phyloP scores from a whole-genome alignment of 2,329 filamentous ascomycete genomes.

The Aspergillus eucalypticola region DNA sequence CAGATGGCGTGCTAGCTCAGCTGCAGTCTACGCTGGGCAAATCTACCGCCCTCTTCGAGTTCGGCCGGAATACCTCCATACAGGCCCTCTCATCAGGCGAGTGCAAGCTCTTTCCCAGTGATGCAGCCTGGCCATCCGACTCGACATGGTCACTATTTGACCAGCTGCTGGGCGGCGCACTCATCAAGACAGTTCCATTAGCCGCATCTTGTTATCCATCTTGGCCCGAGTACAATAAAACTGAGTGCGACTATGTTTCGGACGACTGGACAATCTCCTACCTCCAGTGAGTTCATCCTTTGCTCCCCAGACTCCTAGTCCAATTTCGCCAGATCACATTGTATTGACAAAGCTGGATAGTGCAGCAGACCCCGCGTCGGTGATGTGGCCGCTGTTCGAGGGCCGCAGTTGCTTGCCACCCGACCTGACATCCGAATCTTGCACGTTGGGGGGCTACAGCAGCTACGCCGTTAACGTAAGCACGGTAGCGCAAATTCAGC shows the following conservation, averaged over 20 bases:
- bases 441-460: conserved; percentile 34
- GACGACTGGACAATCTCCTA: conserved; percentile 28
- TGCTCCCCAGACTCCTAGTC: no score
- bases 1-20: conserved; percentile 21
- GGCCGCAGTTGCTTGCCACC: conserved; percentile 30
- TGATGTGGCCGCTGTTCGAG: conserved; percentile 33
- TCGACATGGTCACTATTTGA: conserved; percentile 29
- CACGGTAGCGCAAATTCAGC: conserved; percentile 35
- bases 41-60: conserved; percentile 24
- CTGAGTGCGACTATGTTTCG: conserved; percentile 21
- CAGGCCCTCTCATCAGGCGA: not conserved
- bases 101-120: conserved; percentile 32
- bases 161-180: conserved; percentile 22
- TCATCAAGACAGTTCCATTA: conserved; percentile 31
- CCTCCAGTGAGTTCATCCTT: conserved; percentile 24
- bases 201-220: conserved; percentile 29
- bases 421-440: conserved; percentile 24
- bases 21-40: conserved; percentile 11
- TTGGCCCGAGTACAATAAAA: conserved; percentile 26
- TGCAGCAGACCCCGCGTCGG: conserved; percentile 25
- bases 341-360: conserved; percentile 7
- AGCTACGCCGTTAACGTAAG: conserved; percentile 40
- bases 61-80: conserved; percentile 18
- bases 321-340: no score
- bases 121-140: conserved; percentile 25